phyloP scores from a whole-genome alignment of 1,139 yeast genomes.

The Nakaseomyces delphensis region DNA sequence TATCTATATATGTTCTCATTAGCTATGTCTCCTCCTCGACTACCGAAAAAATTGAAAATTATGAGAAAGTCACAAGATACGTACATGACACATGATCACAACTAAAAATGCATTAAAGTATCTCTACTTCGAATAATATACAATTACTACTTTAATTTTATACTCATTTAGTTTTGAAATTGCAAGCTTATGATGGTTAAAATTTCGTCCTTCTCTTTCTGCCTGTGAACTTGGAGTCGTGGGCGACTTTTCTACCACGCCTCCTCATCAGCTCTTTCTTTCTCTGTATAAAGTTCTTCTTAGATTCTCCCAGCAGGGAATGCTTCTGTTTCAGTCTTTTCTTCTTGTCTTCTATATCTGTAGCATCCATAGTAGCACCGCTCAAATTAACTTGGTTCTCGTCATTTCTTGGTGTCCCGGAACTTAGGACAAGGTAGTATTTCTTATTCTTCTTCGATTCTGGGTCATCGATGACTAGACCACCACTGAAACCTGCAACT shows the following conservation, averaged over 20 bases:
- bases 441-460: constrained; percentile 87
- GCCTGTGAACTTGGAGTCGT: constrained; percentile 87
- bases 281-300: constrained; percentile 73
- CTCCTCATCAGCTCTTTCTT: constrained; percentile 91
- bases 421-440: constrained; percentile 80
- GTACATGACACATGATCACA: not conserved
- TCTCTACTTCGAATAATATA: no score
- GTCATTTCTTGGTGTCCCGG: constrained; percentile 51
- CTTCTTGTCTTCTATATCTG: constrained; percentile 40
- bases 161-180: no score
- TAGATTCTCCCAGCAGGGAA: constrained; percentile 40
- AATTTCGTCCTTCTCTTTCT: constrained; percentile 85
- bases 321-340: constrained; percentile 29
- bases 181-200: constrained; percentile 31
- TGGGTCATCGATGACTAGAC: constrained; percentile 86
- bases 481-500: constrained; percentile 94
- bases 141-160: no score
- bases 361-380: constrained; percentile 70
- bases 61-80: not conserved
- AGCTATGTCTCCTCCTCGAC: no score
- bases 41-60: not conserved
- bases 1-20: no score
- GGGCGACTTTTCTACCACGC: constrained; percentile 83
- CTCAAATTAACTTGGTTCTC: constrained; percentile 44
- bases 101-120: no score